Evolutionary conservation across 768 basidiomycete genomes (phyloP).

Genomic region (Multifurca ochricompacta): DNA sequence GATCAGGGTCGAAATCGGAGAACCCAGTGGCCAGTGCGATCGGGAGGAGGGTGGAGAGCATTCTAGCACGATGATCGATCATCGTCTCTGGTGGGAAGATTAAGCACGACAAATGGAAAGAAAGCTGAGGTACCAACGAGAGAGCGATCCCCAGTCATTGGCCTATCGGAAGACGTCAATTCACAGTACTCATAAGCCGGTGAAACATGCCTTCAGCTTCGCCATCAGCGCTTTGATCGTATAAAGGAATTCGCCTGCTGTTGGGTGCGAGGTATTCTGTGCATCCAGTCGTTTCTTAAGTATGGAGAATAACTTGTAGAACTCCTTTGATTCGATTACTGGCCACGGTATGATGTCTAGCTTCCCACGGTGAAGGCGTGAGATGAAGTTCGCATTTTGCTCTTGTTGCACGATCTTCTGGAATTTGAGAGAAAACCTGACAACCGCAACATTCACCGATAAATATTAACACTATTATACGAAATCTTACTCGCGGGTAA

Average conservation of each 20-base stretch:
- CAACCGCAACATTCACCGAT: neutral
- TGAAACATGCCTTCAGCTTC: conserved; percentile 45
- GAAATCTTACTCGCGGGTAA: conserved; percentile 44
- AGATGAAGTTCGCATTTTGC: conserved; percentile 55
- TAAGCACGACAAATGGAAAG: neutral
- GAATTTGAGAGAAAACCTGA: conserved; percentile 50
- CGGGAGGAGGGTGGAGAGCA: conserved; percentile 34
- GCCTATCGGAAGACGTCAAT: conserved; percentile 30
- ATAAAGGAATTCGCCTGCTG: conserved; percentile 48
- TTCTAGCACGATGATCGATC: conserved; percentile 36
- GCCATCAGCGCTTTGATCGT: conserved; percentile 59
- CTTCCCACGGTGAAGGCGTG: conserved; percentile 47
- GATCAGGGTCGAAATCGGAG: conserved; percentile 37
- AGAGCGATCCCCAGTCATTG: conserved; percentile 58
- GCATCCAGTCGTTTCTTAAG: conserved; percentile 42
- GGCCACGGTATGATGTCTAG: conserved; percentile 60
- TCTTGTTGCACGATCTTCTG: conserved; percentile 56
- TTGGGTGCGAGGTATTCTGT: conserved; percentile 40
- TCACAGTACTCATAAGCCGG: neutral
- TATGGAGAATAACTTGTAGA: conserved; percentile 46
- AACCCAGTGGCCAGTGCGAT: conserved; percentile 43
- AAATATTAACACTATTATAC: neutral
- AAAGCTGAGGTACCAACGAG: conserved; percentile 36
- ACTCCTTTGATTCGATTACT: conserved; percentile 53
- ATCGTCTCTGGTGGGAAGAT: conserved; percentile 35